phyloP scores from a whole-genome alignment of 1,284 basidiomycete genomes.

The Coriolopsis trogii region DNA sequence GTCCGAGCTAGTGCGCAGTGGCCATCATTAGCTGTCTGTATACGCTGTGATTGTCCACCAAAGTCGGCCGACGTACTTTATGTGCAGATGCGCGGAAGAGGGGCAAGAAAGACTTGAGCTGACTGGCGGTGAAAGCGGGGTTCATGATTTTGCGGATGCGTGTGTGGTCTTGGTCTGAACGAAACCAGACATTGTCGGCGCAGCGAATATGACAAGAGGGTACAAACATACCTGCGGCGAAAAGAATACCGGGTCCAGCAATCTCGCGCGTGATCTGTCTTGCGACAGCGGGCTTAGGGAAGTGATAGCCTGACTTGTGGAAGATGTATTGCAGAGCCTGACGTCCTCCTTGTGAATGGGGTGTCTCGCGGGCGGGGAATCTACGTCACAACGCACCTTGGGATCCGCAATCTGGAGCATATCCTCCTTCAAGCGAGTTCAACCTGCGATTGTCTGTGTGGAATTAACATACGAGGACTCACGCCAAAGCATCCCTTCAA shows the following conservation, averaged over 20 bases:
- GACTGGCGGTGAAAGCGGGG: conserved; percentile 46
- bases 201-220: not conserved
- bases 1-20: conserved; percentile 16
- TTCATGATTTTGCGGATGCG: conserved; percentile 44
- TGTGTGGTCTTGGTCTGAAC: conserved; percentile 42
- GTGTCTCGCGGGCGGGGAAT: not conserved
- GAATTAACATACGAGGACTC: conserved; percentile 1
- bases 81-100: conserved; percentile 47
- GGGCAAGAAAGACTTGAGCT: conserved; percentile 49
- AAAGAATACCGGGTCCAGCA: conserved; percentile 34
- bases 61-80: conserved; percentile 37
- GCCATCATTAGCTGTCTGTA: conserved; percentile 15
- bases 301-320: conserved; percentile 39
- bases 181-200: not conserved
- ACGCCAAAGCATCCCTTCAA: conserved; percentile 32
- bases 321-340: conserved; percentile 41
- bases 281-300: conserved; percentile 33
- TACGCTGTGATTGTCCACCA: not conserved
- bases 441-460: not conserved
- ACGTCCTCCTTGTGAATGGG: not conserved
- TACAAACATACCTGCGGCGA: conserved; percentile 38
- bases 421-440: conserved; percentile 23
- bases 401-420: conserved; percentile 36
- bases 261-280: conserved; percentile 31
- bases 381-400: conserved; percentile 27